These are phyloP conservation scores for Ramularia collo-cygni DNA, from an alignment of 2,329 filamentous ascomycete genomes.

Conservation along the genomic window DNA sequence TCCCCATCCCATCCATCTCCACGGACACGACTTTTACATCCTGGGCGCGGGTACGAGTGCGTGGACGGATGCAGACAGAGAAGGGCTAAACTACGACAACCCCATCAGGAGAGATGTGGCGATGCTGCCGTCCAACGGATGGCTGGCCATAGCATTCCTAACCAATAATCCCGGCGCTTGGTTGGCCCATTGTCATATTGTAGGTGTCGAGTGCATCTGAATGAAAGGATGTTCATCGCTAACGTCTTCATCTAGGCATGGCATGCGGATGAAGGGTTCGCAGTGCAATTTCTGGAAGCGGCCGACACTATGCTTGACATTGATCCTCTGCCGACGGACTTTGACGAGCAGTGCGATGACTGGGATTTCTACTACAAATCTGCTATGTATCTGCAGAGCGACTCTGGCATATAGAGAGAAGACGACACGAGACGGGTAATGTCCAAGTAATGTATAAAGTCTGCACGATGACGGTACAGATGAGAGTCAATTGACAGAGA, in stretches of 20 bases:
- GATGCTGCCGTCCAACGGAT: slow-evolving; percentile 33
- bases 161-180: slow-evolving; percentile 40
- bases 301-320: slow-evolving; percentile 19
- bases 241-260: slow-evolving; percentile 16
- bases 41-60: slow-evolving; percentile 22
- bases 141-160: slow-evolving; percentile 36
- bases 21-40: slow-evolving; percentile 29
- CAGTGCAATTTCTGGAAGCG: slow-evolving; percentile 29
- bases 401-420: slow-evolving; percentile 25
- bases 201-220: slow-evolving; percentile 7
- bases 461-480: too few species aligned
- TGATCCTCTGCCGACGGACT: slow-evolving; percentile 19
- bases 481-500: too few species aligned
- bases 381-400: slow-evolving; percentile 24
- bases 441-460: too few species aligned
- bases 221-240: neutral
- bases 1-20: slow-evolving; percentile 29
- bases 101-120: slow-evolving; percentile 36
- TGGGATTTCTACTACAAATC: slow-evolving; percentile 26
- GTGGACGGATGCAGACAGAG: slow-evolving; percentile 19
- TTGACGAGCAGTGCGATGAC: slow-evolving; percentile 24
- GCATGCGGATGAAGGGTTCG: slow-evolving; percentile 30
- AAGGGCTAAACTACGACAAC: slow-evolving; percentile 30
- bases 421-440: too few species aligned
- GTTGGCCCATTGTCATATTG: slow-evolving; percentile 39